These are phyloP conservation scores for Starmerella floricola DNA, from an alignment of 805 yeast species.

Conservation along the genomic window DNA sequence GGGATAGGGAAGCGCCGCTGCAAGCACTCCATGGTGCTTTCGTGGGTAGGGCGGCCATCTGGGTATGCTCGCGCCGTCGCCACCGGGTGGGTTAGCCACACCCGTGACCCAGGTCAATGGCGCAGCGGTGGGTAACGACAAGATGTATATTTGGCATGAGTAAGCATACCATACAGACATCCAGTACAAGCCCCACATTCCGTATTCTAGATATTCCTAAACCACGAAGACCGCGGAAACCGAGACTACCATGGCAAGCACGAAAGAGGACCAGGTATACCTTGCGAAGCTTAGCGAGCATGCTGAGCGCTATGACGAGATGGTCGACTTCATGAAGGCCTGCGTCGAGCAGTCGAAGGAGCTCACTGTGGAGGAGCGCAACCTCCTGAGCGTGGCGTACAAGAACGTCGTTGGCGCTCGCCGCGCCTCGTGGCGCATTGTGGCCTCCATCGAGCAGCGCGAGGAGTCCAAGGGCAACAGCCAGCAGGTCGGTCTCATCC, in stretches of 20 bases:
- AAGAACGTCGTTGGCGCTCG: constrained; percentile 98
- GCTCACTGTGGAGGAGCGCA: constrained; percentile 95
- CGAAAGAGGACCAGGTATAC: constrained; percentile 81
- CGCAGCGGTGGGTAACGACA: constrained; percentile 4
- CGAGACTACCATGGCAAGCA: background rate
- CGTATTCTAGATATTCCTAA: constrained; percentile 1
- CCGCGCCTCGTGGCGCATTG: constrained; percentile 99
- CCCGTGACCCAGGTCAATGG: constrained; percentile 1
- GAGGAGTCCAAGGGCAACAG: constrained; percentile 97
- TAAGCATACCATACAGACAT: background rate
- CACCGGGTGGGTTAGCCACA: background rate
- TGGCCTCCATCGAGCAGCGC: constrained; percentile 95
- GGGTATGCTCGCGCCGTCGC: background rate
- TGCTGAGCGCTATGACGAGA: constrained; percentile 99
- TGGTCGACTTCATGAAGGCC: constrained; percentile 98
- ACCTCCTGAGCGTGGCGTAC: constrained; percentile 92
- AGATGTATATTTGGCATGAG: background rate
- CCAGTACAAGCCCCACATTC: constrained; percentile 3
- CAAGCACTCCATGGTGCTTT: background rate
- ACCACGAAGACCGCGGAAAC: constrained; percentile 2
- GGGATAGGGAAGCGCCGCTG: background rate
- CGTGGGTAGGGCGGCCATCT: constrained; percentile 1
- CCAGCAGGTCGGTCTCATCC: constrained; percentile 73
- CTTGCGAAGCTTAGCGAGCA: constrained; percentile 98
- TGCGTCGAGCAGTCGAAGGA: constrained; percentile 63